Percentiles rank a stretch among this genome's conserved stretches.
These are phyloP conservation scores for Adansonia rubrostipa DNA, from an alignment of 441 rosid genomes.

Conservation along the genomic window DNA sequence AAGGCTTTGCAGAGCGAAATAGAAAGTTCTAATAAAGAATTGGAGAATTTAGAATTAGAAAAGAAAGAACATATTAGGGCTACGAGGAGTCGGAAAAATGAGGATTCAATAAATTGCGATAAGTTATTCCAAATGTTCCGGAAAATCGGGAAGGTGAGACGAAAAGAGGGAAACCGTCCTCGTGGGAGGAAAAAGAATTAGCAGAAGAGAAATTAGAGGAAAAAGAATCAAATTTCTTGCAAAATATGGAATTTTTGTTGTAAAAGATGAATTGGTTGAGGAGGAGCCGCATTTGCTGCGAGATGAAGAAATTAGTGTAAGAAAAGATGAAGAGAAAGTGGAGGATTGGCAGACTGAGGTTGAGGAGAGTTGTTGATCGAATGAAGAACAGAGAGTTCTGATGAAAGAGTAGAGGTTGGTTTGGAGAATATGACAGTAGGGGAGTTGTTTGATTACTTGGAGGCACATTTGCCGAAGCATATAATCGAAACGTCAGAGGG, in stretches of 20 bases:
- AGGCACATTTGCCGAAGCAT: conserved; percentile 46
- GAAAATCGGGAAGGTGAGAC: conserved; percentile 29
- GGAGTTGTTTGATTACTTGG: conserved; percentile 60
- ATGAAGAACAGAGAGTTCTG: not conserved
- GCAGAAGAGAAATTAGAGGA: conserved; percentile 20
- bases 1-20: conserved; percentile 35
- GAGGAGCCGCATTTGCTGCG: not conserved
- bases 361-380: not conserved
- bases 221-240: conserved; percentile 20
- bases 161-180: conserved; percentile 19
- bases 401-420: conserved; percentile 33
- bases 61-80: conserved; percentile 34
- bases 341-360: not conserved
- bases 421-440: conserved; percentile 52
- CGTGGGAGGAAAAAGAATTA: conserved; percentile 33
- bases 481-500: conserved; percentile 49
- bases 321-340: not conserved
- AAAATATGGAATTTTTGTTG: not conserved
- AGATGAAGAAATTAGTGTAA: not conserved
- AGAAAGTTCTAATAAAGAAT: conserved; percentile 28
- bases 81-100: conserved; percentile 39
- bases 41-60: conserved; percentile 33
- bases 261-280: not conserved
- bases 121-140: conserved; percentile 23
- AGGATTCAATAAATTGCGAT: not conserved